A percentile compares a stretch with the other conserved stretches of the same genome.
phyloP scores from a whole-genome alignment of 108 stramenopile genomes.

The Cyclostephanos invisitatus region DNA sequence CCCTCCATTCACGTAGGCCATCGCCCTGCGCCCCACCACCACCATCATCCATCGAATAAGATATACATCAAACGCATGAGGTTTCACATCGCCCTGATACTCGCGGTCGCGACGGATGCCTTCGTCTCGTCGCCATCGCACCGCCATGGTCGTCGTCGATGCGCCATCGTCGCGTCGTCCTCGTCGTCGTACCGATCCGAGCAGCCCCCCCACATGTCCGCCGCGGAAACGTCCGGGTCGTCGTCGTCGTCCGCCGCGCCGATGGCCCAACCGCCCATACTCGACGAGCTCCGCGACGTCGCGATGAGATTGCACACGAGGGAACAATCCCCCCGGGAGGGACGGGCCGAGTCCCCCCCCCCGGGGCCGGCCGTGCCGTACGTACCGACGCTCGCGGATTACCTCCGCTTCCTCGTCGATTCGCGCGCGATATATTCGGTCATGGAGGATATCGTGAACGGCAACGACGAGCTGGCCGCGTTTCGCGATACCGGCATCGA shows the following conservation, averaged over 20 bases:
- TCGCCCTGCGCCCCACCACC: too few relatives aligned
- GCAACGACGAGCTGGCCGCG: constrained; percentile 47
- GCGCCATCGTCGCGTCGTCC: not conserved
- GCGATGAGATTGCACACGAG: constrained; percentile 93
- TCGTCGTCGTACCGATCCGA: too few relatives aligned
- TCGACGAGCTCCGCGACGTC: constrained; percentile 79
- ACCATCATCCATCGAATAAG: too few relatives aligned
- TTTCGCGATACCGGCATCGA: constrained; percentile 90
- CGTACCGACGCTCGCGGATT: constrained; percentile 71
- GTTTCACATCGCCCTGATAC: not conserved
- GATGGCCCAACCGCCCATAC: constrained; percentile 16
- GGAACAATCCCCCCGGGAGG: constrained; percentile 89
- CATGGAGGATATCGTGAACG: constrained; percentile 78
- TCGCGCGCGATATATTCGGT: constrained; percentile 79
- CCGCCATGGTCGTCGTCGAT: not conserved
- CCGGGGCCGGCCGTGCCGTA: constrained; percentile 48
- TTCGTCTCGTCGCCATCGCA: not conserved
- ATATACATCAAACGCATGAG: not conserved
- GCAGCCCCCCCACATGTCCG: too few relatives aligned
- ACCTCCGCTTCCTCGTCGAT: constrained; percentile 81
- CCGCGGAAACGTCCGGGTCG: constrained; percentile 13
- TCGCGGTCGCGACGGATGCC: not conserved
- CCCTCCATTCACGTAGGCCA: too few relatives aligned
- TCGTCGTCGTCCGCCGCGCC: not conserved
- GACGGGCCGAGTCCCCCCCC: constrained; percentile 59